Percentiles rank a stretch among this genome's conserved stretches.
Conservation (phyloP, 1,139 yeast genomes). For the Zhuliangozyma blackwelliae region DNA sequence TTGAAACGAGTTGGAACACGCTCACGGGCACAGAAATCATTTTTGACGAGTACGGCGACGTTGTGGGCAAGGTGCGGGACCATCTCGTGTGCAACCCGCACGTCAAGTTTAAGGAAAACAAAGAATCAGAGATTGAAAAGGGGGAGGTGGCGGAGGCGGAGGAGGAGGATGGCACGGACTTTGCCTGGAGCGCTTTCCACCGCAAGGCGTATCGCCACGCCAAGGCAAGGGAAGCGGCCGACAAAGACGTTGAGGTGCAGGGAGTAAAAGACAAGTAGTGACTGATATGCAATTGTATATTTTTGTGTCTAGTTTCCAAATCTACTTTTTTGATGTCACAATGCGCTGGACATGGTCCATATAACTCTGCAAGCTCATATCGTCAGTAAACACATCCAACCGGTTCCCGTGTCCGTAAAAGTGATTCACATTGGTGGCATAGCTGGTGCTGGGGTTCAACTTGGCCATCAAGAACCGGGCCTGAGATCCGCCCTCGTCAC, state of each 20-base stretch:
- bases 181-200: constrained; percentile 22
- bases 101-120: constrained; percentile 19
- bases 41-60: constrained; percentile 55
- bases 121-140: constrained; percentile 10
- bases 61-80: constrained; percentile 40
- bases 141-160: constrained; percentile 12
- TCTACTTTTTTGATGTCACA: constrained; percentile 16
- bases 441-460: constrained; percentile 67
- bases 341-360: constrained; percentile 53
- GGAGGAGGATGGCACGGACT: constrained; percentile 11
- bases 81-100: constrained; percentile 32
- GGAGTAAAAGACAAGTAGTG: too few relatives aligned
- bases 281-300: too few relatives aligned
- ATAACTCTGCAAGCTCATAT: constrained; percentile 62
- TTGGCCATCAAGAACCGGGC: constrained; percentile 74
- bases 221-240: constrained; percentile 12
- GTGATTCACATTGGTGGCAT: constrained; percentile 39
- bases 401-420: constrained; percentile 29
- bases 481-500: constrained; percentile 97
- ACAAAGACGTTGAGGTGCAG: neutral
- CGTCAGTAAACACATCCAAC: constrained; percentile 59
- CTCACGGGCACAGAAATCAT: constrained; percentile 80
- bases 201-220: constrained; percentile 27
- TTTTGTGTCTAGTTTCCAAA: neutral
- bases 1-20: constrained; percentile 74